Evolutionary conservation across 352 stramenopile genomes (phyloP).

Genomic region (Globisporangium abappressorium): DNA sequence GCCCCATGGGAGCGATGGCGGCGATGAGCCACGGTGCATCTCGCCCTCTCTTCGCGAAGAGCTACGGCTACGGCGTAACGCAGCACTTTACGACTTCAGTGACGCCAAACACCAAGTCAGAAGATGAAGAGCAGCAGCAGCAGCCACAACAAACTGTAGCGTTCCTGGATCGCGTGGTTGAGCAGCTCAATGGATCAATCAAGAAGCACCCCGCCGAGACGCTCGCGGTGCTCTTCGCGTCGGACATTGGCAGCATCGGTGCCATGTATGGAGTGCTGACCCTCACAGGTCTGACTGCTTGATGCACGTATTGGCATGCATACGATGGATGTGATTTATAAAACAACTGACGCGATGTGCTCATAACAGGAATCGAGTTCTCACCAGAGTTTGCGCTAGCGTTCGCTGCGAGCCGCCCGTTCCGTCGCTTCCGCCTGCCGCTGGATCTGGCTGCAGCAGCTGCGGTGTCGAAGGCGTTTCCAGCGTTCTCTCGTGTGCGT

Average conservation of each 20-base stretch:
- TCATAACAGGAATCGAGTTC: slow-evolving; percentile 48
- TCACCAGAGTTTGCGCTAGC: slow-evolving; percentile 85
- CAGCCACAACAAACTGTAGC: neutral
- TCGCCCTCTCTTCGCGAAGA: neutral
- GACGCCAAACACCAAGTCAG: neutral
- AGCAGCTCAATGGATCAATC: slow-evolving; percentile 78
- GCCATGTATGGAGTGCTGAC: slow-evolving; percentile 75
- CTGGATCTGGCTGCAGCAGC: slow-evolving; percentile 70
- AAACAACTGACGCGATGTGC: neutral
- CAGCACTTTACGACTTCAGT: slow-evolving; percentile 5
- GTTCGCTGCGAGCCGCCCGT: slow-evolving; percentile 78
- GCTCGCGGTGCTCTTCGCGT: slow-evolving; percentile 72
- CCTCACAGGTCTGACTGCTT: slow-evolving; percentile 31
- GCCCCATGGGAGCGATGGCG: neutral
- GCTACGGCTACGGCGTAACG: neutral
- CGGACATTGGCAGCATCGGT: slow-evolving; percentile 78
- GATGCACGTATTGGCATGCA: neutral
- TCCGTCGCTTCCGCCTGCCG: slow-evolving; percentile 76
- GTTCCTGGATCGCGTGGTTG: slow-evolving; percentile 68
- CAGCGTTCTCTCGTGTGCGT: slow-evolving; percentile 63
- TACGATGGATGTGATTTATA: neutral
- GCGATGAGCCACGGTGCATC: neutral
- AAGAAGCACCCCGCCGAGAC: slow-evolving; percentile 69
- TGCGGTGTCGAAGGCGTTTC: slow-evolving; percentile 66
- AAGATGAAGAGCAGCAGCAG: neutral